These are phyloP conservation scores for Colletotrichum aenigma DNA, from an alignment of 2,329 filamentous ascomycete genomes.

Conservation along the genomic window DNA sequence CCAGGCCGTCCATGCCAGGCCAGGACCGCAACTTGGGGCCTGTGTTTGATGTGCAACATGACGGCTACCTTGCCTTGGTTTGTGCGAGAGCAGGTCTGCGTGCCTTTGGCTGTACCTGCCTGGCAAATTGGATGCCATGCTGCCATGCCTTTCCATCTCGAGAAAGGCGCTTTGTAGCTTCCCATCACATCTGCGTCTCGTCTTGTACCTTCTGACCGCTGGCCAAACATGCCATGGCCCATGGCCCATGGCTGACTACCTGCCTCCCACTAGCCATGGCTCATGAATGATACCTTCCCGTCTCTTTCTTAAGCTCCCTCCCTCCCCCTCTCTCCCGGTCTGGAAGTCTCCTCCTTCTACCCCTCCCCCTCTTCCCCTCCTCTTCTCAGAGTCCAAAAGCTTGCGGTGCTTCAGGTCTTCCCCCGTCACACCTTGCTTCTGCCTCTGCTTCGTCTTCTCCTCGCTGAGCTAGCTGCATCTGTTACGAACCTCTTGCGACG, in stretches of 20 bases:
- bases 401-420: not conserved
- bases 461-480: not conserved
- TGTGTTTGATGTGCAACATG: not conserved
- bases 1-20: not conserved
- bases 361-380: not conserved
- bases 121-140: not conserved
- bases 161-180: not conserved
- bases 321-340: not conserved
- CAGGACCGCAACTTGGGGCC: not conserved
- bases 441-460: not conserved
- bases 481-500: not conserved
- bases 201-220: not conserved
- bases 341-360: not conserved
- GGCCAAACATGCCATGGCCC: slow-evolving; percentile 9
- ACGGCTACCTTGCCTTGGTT: not conserved
- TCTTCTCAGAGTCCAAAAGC: not conserved
- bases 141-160: not conserved
- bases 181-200: not conserved
- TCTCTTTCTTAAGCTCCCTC: slow-evolving; percentile 11
- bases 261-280: not conserved
- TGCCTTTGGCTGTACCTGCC: not conserved
- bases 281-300: not conserved
- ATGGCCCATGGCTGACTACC: not conserved
- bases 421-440: not conserved
- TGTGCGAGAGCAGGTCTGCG: not conserved